Percentiles rank a stretch among this genome's conserved stretches.
These are phyloP conservation scores for Aspergillus fischeri DNA, from an alignment of 2,329 filamentous ascomycete species.

Conservation along the genomic window DNA sequence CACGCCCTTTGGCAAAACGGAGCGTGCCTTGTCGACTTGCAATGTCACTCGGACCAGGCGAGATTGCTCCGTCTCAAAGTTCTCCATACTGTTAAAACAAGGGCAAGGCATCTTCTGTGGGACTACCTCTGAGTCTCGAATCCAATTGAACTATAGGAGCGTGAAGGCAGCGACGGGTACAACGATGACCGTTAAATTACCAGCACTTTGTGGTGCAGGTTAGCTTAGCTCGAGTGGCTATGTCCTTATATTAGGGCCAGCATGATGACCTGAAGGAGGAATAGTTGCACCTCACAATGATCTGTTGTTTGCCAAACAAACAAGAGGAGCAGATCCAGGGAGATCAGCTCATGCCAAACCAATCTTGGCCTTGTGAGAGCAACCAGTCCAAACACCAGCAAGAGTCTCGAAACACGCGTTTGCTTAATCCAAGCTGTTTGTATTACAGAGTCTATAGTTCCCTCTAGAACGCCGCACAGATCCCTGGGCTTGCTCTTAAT, in stretches of 20 bases:
- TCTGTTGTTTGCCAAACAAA: background rate
- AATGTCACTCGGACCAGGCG: conserved; percentile 7
- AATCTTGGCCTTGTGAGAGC: too few relatives aligned
- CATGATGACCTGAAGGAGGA: background rate
- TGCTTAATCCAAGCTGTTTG: background rate
- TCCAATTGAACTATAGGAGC: background rate
- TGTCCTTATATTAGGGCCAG: background rate
- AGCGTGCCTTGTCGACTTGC: background rate
- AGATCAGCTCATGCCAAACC: too few relatives aligned
- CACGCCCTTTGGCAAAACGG: conserved; percentile 6
- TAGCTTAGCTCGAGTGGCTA: background rate
- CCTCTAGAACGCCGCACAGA: background rate
- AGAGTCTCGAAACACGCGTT: background rate
- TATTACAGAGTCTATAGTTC: background rate
- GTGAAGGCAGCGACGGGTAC: background rate
- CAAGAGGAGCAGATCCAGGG: background rate
- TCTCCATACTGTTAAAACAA: conserved; percentile 6
- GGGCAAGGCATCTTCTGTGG: conserved; percentile 7
- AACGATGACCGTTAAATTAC: background rate
- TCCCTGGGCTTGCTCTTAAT: background rate
- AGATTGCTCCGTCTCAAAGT: conserved; percentile 6
- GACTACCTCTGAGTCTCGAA: background rate
- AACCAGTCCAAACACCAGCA: too few relatives aligned
- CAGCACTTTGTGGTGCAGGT: too few relatives aligned
- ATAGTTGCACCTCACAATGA: background rate